A percentile compares a stretch with the other conserved stretches of the same genome.
Conservation (phyloP, 768 basidiomycete species). For the Chiua virens region DNA sequence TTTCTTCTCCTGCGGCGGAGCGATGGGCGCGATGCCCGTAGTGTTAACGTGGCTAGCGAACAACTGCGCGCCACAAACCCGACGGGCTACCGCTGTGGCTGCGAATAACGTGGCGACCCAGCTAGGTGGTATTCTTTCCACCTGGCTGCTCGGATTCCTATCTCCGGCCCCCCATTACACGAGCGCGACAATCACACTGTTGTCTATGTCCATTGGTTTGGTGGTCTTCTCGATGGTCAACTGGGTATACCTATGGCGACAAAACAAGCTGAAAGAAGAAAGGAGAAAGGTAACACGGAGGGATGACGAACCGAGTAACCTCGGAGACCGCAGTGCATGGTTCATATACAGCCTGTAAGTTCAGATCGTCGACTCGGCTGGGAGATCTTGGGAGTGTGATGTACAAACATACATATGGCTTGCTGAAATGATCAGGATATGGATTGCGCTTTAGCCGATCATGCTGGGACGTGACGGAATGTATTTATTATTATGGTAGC, state of each 20-base stretch:
- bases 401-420: too few species aligned
- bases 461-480: too few species aligned
- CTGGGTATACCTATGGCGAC: conserved; percentile 37
- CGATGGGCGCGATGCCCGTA: conserved; percentile 50
- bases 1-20: conserved; percentile 54
- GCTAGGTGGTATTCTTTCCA: conserved; percentile 57
- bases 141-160: conserved; percentile 56
- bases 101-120: conserved; percentile 58
- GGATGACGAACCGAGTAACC: conserved; percentile 39
- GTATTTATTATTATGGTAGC: too few species aligned
- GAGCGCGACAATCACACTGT: conserved; percentile 41
- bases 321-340: conserved; percentile 59
- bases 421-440: too few species aligned
- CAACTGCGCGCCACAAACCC: conserved; percentile 55
- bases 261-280: conserved; percentile 47
- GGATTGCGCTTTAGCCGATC: too few species aligned
- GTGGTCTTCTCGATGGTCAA: conserved; percentile 39
- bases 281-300: conserved; percentile 33
- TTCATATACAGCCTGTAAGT: conserved; percentile 48
- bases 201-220: conserved; percentile 41
- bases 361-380: too few species aligned
- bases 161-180: conserved; percentile 51
- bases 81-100: conserved; percentile 60
- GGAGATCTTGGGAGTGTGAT: too few species aligned
- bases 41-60: conserved; percentile 62